Percentiles rank a stretch among this genome's conserved stretches.
phyloP scores from a whole-genome alignment of 345 rosid genomes.

The Trapa incisa region DNA sequence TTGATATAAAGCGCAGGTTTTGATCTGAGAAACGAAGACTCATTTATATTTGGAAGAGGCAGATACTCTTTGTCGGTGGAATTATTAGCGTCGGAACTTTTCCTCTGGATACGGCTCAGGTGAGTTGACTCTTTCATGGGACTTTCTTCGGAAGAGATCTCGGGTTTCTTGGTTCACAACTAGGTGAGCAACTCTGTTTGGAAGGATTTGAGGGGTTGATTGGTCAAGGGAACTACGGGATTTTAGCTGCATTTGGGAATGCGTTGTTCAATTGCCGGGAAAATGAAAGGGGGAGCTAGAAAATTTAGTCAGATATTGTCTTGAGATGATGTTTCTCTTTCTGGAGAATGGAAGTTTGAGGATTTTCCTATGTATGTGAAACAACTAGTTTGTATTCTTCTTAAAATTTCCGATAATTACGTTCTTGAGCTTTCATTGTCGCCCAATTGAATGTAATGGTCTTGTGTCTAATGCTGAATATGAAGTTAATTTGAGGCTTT shows the following conservation, averaged over 20 bases:
- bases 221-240: neutral
- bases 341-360: neutral
- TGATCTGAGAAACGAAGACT: neutral
- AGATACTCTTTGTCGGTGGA: neutral
- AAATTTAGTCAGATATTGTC: neutral
- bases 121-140: neutral
- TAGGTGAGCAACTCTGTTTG: conserved; percentile 2
- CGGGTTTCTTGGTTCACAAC: conserved; percentile 1
- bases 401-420: neutral
- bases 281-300: neutral
- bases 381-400: neutral
- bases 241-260: neutral
- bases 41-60: neutral
- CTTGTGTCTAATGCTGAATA: neutral
- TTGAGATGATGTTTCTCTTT: neutral
- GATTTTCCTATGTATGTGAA: neutral
- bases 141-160: conserved; percentile 7
- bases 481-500: neutral
- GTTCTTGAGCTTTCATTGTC: neutral
- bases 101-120: neutral
- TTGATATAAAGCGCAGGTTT: neutral
- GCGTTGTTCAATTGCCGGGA: neutral
- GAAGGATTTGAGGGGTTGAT: neutral
- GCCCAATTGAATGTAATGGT: neutral
- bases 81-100: neutral